Base-by-base conservation (phyloP, 768 basidiomycete species). In the Nidularia pulvinata region DNA sequence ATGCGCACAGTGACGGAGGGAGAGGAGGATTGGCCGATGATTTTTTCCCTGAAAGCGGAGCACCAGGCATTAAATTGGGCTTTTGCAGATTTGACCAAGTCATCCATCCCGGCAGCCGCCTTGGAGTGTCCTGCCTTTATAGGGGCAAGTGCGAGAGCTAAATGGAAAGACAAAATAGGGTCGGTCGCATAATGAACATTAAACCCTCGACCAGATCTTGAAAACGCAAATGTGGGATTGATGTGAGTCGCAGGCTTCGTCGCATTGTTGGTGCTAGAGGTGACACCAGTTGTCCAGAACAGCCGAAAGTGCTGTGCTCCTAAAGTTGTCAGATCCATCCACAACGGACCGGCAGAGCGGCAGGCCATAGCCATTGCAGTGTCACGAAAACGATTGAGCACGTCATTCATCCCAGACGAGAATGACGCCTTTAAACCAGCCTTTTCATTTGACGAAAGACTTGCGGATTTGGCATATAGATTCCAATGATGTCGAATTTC, bases 181-280 rank as follows among this genome's bases (percentile, higher is more conserved):
- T 78, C 70, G 1, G 74, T 73, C 6, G 72, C 77, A 55, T 79
- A 76, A 50, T 81, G 77, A 2, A 78, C 67, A n/a, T 66, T 60
- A 54, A 71, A 80, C 1, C 60, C 68, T 52, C 65, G 60, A 6
- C 78, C 78, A 13, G 60, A 61, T 6, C 65, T 58, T 2, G 74
- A 74, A 56, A 76, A 78, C 0, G 70, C 68, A 49, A 80, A 81
- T 0, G 76, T 78, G 2, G 80, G 80, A 55, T 83, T 83, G 34
- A 74, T 50, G 30, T 69, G 53, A 4, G 59, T 72, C 1, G 70
- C 66, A 5, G 56, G 48, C 4, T 57, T 45, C 30, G 54, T 49
- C 3, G 63, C 49, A 4, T 52, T 55, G 1, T 54, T 45, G 16
- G 58, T 53, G 13, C 59, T 48, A 33, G 67, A 63, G 0, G 75